phyloP scores from a whole-genome alignment of 805 yeast species.

The Debaryomyces tyrocola region DNA sequence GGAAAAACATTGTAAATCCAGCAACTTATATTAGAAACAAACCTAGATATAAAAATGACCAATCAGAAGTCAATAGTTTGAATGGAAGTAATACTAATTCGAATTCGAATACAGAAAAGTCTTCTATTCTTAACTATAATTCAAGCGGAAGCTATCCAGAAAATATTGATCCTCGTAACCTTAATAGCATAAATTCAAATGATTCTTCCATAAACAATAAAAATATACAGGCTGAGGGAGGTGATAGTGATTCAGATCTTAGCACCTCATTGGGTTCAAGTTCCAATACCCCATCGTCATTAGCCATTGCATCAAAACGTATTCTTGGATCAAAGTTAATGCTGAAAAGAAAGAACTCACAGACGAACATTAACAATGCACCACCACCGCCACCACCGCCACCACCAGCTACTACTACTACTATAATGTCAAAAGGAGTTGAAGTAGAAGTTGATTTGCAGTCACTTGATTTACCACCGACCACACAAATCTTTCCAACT shows the following conservation, averaged over 20 bases:
- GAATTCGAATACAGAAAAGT: slow-evolving; percentile 13
- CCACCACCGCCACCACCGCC: neutral
- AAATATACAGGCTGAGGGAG: neutral
- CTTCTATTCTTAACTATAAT: slow-evolving; percentile 11
- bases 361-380: neutral
- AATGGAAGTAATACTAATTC: slow-evolving; percentile 6
- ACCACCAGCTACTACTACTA: slow-evolving; percentile 12
- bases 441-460: slow-evolving; percentile 42
- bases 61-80: slow-evolving; percentile 5
- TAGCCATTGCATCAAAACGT: slow-evolving; percentile 38
- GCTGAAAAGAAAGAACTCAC: slow-evolving; percentile 25
- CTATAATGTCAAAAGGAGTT: slow-evolving; percentile 24
- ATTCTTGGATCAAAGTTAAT: slow-evolving; percentile 40
- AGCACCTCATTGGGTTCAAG: neutral
- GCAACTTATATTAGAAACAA: slow-evolving; percentile 24
- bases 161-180: neutral
- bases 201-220: neutral
- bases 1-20: slow-evolving; percentile 29
- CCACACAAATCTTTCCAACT: slow-evolving; percentile 37
- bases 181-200: neutral
- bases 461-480: slow-evolving; percentile 40
- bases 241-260: neutral
- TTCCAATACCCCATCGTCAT: slow-evolving; percentile 11
- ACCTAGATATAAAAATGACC: slow-evolving; percentile 20
- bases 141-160: neutral